Conservation (phyloP, 2,329 filamentous ascomycete genomes). For the Ophiostoma ips region DNA sequence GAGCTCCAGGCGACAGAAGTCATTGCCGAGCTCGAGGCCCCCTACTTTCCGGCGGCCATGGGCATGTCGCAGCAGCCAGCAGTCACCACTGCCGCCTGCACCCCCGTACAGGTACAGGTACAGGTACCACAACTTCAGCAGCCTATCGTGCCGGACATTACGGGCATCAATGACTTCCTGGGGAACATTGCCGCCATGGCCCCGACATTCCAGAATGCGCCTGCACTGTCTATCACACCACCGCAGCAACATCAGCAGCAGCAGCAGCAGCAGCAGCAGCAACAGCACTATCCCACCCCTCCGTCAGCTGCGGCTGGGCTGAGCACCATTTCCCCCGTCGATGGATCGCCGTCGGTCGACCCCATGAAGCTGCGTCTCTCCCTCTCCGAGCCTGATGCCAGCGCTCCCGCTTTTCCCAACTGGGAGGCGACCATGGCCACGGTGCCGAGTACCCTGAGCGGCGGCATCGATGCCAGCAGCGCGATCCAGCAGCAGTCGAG, state of each 20-base stretch:
- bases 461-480: neutral
- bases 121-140: neutral
- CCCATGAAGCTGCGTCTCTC: slow-evolving; percentile 19
- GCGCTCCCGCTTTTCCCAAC: too few species aligned
- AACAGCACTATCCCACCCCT: neutral
- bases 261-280: too few species aligned
- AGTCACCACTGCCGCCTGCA: neutral
- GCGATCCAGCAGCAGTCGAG: neutral
- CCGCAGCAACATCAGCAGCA: too few species aligned
- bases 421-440: slow-evolving; percentile 15
- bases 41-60: slow-evolving; percentile 21
- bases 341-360: slow-evolving; percentile 15
- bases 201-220: slow-evolving; percentile 13
- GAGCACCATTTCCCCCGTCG: neutral
- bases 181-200: neutral
- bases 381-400: slow-evolving; percentile 10
- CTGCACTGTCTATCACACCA: slow-evolving; percentile 1
- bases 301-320: neutral
- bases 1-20: slow-evolving; percentile 35
- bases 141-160: neutral
- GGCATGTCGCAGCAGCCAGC: neutral
- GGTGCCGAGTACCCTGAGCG: neutral
- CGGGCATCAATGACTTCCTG: neutral
- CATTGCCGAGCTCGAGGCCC: slow-evolving; percentile 39
- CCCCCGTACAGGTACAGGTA: neutral